Evolutionary conservation across 805 yeast species (phyloP).

Genomic region (Starmerella gropengiesseri): DNA sequence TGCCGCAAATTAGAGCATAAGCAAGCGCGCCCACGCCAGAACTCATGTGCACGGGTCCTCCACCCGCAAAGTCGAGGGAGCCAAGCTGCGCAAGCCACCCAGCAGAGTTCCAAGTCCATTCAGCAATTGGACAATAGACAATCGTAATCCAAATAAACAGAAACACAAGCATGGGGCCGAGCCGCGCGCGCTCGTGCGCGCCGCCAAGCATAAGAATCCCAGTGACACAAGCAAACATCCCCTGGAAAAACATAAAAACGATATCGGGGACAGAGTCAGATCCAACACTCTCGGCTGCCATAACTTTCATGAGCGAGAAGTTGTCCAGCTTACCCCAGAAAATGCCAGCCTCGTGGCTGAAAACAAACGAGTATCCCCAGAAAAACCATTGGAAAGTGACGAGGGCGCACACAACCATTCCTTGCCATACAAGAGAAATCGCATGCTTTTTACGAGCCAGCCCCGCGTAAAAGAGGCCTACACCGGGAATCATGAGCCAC

Average conservation of each 20-base stretch:
- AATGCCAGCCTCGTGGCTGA: conserved; percentile 55
- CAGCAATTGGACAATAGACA: conserved; percentile 91
- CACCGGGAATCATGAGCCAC: conserved; percentile 95
- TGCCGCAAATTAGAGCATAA: conserved; percentile 84
- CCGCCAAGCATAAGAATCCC: conserved; percentile 95
- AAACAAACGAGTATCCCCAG: conserved; percentile 92
- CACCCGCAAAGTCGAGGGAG: conserved; percentile 93
- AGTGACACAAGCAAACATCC: conserved; percentile 91
- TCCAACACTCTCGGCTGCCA: conserved; percentile 67
- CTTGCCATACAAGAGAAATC: conserved; percentile 86
- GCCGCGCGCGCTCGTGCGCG: conserved; percentile 92
- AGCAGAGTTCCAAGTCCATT: conserved; percentile 92
- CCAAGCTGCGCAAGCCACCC: conserved; percentile 87
- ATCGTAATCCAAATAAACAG: conserved; percentile 88
- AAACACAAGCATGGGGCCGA: conserved; percentile 94
- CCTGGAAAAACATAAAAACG: conserved; percentile 81
- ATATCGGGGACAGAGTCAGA: conserved; percentile 67
- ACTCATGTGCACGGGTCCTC: conserved; percentile 94
- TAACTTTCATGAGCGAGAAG: conserved; percentile 68
- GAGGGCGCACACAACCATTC: conserved; percentile 75
- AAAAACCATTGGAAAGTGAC: conserved; percentile 93
- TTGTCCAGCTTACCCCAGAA: conserved; percentile 75
- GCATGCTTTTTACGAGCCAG: conserved; percentile 91
- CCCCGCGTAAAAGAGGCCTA: conserved; percentile 88
- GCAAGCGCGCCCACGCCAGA: conserved; percentile 94